phyloP scores from a whole-genome alignment of 805 yeast genomes.

The Candida sithepensis region DNA sequence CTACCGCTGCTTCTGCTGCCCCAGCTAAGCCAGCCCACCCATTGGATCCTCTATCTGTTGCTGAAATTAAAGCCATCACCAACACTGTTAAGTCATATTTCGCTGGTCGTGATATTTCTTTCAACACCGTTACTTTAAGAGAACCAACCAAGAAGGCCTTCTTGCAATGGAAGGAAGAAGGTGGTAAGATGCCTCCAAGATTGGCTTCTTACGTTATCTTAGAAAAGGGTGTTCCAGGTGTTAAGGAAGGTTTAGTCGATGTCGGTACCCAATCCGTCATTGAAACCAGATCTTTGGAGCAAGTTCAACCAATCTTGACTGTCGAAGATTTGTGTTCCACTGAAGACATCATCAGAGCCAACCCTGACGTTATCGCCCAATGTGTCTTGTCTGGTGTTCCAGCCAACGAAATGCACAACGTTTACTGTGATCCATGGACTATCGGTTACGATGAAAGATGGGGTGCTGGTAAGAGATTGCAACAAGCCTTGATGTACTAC shows the following conservation, averaged over 20 bases:
- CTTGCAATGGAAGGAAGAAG: conserved; percentile 61
- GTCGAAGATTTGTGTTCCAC: conserved; percentile 61
- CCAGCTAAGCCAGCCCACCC: conserved; percentile 62
- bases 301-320: conserved; percentile 73
- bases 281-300: conserved; percentile 46
- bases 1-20: conserved; percentile 50
- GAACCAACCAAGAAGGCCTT: conserved; percentile 67
- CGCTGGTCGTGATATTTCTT: conserved; percentile 42
- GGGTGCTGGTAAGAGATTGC: conserved; percentile 72
- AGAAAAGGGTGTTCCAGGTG: conserved; percentile 55
- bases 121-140: conserved; percentile 66
- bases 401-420: conserved; percentile 53
- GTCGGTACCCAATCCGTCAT: conserved; percentile 45
- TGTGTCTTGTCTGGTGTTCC: conserved; percentile 69
- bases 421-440: conserved; percentile 67
- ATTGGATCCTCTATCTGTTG: conserved; percentile 64
- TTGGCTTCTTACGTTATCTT: conserved; percentile 63
- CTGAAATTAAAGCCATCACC: conserved; percentile 60
- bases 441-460: conserved; percentile 65
- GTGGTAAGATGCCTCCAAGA: conserved; percentile 63
- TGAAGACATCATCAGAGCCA: conserved; percentile 64
- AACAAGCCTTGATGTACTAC: conserved; percentile 79
- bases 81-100: conserved; percentile 46
- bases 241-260: conserved; percentile 70
- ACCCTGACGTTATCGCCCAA: conserved; percentile 69